Base-by-base conservation (phyloP, 2,329 filamentous ascomycete genomes). In the Coniosporium tulheliwenetii region DNA sequence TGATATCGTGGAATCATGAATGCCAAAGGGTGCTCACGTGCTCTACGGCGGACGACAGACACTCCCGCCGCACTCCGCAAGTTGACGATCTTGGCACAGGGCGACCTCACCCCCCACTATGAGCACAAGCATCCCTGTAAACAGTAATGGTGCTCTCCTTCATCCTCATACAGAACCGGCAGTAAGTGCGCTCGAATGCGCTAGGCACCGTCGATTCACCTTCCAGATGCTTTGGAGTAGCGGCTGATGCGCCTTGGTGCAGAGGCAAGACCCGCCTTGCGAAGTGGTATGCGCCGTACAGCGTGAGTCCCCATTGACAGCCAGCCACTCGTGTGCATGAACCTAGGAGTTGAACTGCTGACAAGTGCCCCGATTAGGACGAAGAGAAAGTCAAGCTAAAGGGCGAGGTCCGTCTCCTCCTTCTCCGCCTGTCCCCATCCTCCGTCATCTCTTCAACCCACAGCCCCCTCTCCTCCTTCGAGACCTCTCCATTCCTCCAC, bases 351-450 rank as follows among this genome's bases (percentile, higher is more conserved):
- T 14, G 8, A 8, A 35, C 3, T 15, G 19, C 29, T 31, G 8
- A 39, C 8, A 1, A 31, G 37, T 33, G 13, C 13, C 32, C 8
- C 32, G 32, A 8, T 30, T 41, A 77, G 73, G 91, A 98, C 70
- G 89, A 96, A 62, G 86, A 98, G 62, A 98, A 98, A 70, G 85
- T 98, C 62, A 95, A 94, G 67, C 73, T 98, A 54, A 98, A 98
- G 65, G 91, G 91, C 73, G 91, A 98, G 69, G 83, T 85, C 66
- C 43, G 67, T 37, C 61, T 32, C 30, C 37, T 40, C 30, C 15
- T 38, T 42, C 40, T 38, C 39, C 43, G 37, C 41, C 41, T 38
- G 31, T 31, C 36, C 12, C 39, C 39, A 30, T 40, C 30, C 12
- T 10, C 37, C 12, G 19, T n/a, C 26, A 14, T 29, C 19, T 10